phyloP scores from a whole-genome alignment of 768 basidiomycete species.

The Candolleomyces aberdarensis region DNA sequence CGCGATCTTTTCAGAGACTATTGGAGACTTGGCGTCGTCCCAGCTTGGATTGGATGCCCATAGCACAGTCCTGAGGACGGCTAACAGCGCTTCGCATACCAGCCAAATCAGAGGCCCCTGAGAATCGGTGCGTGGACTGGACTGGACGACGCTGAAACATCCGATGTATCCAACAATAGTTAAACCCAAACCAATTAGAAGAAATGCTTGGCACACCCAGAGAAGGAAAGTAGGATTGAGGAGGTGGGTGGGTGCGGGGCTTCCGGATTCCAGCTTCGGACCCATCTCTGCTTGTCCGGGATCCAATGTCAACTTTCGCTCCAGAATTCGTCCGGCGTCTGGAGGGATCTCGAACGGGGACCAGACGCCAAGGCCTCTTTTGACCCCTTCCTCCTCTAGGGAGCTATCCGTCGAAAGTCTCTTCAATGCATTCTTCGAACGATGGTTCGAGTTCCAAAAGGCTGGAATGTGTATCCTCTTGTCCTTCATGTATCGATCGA shows the following conservation, averaged over 20 bases:
- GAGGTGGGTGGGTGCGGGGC: neutral
- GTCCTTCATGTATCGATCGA: no score
- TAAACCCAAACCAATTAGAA: neutral
- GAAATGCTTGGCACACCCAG: neutral
- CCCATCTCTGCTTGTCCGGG: no score
- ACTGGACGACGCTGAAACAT: slow-evolving; percentile 4
- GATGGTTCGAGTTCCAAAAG: no score
- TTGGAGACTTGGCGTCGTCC: neutral
- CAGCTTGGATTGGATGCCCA: neutral
- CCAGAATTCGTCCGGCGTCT: no score
- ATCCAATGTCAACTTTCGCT: no score
- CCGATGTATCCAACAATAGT: slow-evolving; percentile 2
- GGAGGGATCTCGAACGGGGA: no score
- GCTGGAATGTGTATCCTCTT: no score
- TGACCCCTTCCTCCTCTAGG: no score
- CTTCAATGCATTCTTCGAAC: no score
- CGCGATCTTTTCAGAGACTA: neutral
- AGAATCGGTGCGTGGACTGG: neutral
- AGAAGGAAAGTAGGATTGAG: neutral
- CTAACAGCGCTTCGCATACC: neutral
- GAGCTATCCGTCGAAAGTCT: no score
- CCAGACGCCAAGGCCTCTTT: no score
- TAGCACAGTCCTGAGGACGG: neutral
- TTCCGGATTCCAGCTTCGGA: neutral
- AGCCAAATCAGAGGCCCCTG: neutral